Percentiles rank a stretch among this genome's conserved stretches.
phyloP scores from a whole-genome alignment of 73 alveolate species.

The Blepharisma japonicum region DNA sequence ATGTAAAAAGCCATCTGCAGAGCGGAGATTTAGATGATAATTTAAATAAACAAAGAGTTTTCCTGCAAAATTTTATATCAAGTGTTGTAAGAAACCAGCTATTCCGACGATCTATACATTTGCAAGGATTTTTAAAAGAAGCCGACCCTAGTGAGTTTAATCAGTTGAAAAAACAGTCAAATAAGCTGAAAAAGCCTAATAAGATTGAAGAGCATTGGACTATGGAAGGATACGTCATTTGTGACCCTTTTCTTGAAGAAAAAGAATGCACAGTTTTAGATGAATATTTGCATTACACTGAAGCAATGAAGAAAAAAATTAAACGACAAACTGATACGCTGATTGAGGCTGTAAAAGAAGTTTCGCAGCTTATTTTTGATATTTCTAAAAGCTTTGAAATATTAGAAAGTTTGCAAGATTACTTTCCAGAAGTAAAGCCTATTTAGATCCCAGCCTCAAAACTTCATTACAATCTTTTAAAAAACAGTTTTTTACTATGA shows the following conservation, averaged over 20 bases:
- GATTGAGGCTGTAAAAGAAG: background rate
- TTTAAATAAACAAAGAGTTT: background rate
- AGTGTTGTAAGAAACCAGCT: background rate
- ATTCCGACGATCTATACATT: background rate
- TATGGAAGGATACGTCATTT: background rate
- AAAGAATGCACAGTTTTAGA: background rate
- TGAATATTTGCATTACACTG: background rate
- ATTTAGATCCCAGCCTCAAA: background rate
- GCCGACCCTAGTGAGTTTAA: background rate
- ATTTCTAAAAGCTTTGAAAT: background rate
- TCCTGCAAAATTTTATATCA: background rate
- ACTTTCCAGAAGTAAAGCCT: background rate
- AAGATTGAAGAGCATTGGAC: slow-evolving; percentile 4
- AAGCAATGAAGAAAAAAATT: slow-evolving; percentile 4
- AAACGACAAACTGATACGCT: background rate
- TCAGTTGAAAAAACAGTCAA: background rate
- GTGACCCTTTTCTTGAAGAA: background rate
- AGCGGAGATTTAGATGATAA: background rate
- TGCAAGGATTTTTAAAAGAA: background rate
- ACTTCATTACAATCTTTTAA: background rate
- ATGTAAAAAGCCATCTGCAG: background rate
- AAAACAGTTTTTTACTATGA: background rate
- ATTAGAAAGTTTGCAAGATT: background rate
- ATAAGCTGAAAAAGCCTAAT: background rate
- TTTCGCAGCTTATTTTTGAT: background rate